Conservation (phyloP, 805 yeast genomes). For the Kuraishia borneana region DNA sequence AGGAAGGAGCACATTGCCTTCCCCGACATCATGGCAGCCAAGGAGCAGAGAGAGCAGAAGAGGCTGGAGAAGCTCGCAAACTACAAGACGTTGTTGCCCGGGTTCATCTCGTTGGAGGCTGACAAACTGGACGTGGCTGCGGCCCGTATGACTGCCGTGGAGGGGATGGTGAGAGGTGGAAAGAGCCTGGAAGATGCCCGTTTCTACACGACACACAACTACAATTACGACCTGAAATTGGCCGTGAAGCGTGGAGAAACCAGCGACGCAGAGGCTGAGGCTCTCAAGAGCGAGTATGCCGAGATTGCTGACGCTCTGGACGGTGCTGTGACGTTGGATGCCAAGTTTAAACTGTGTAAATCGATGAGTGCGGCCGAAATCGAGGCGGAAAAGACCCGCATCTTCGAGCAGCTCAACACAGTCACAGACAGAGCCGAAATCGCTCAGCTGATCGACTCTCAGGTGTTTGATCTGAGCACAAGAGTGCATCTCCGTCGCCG, state of each 20-base stretch:
- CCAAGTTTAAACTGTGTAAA: constrained; percentile 25
- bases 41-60: constrained; percentile 26
- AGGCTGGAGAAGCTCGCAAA: constrained; percentile 19
- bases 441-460: constrained; percentile 27
- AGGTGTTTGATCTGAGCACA: constrained; percentile 24
- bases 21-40: constrained; percentile 33
- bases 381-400: constrained; percentile 9
- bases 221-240: constrained; percentile 32
- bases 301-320: constrained; percentile 30
- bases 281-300: constrained; percentile 19
- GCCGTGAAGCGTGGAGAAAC: constrained; percentile 25
- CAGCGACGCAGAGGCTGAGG: constrained; percentile 14
- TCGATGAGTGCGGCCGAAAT: constrained; percentile 25
- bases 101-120: constrained; percentile 16
- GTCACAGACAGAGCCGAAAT: constrained; percentile 29
- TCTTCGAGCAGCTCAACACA: constrained; percentile 12
- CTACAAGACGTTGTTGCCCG: constrained; percentile 20
- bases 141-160: constrained; percentile 41
- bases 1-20: constrained; percentile 56
- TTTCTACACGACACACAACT: constrained; percentile 42
- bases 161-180: constrained; percentile 51
- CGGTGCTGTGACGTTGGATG: constrained; percentile 34
- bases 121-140: constrained; percentile 26
- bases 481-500: constrained; percentile 28
- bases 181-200: constrained; percentile 43